Evolutionary conservation across 1,284 basidiomycete genomes (phyloP), one percentile per base, ranked within the genome.

Genomic region (Ustilago loliicola): DNA sequence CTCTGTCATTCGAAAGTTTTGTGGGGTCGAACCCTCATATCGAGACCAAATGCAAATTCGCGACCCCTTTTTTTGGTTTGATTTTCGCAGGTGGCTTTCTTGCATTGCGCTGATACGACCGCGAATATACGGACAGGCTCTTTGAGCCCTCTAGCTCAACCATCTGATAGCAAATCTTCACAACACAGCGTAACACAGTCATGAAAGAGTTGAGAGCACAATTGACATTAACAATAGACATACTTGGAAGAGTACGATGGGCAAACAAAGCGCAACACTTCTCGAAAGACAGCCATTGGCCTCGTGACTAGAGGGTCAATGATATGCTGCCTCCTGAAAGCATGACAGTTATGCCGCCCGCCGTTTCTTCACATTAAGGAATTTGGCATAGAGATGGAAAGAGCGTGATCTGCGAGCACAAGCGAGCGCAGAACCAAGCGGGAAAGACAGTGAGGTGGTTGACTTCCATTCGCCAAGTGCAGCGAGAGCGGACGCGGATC

Each of bases 251-350:
- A 59, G 47, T 21, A 59, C 42, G 55, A 29, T 21, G 19, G 38
- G 9, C 40, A 23, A n/a, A 58, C 38, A 36, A 10, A 45, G n/a
- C 27, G 27, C 32, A 48, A 56, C 40, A 21, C 48, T 53, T 17
- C 34, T 30, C n/a, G 32, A 30, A 23, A 1, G 29, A 62, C 69
- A 63, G 25, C 30, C 34, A 42, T 62, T 72, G 60, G 56, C 55
- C 69, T 66, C 69, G 63, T 36, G 69, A 72, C 69, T 56, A 63
- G 69, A 72, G 69, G 69, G 34, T 27, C 63, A 66, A 72, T 36
- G 29, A 34, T 19, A 38, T 50, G 47, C 42, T 40, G 51, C 51
- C 40, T 51, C 27, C 29, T 23, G 15, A 54, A 30, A 27, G 15
- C 8, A 36, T 45, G 15, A 23, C 25, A 25, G 10, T 53, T 29